Evolutionary conservation across 2,329 filamentous ascomycete species (phyloP).

Genomic region (Aspergillus ruber): DNA sequence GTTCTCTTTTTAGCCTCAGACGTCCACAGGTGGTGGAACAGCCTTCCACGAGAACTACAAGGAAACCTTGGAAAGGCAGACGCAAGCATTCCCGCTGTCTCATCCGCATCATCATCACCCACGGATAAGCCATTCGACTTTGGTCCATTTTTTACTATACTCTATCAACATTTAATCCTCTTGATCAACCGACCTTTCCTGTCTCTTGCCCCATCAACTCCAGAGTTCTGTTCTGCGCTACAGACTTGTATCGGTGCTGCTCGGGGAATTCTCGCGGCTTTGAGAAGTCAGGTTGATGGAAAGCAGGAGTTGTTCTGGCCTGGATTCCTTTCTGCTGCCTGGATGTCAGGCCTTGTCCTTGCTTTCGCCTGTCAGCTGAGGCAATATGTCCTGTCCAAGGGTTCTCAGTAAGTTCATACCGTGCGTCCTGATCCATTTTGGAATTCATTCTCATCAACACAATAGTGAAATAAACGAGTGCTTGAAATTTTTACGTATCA

Average conservation of each 20-base stretch:
- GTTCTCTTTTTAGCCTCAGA: conserved; percentile 34
- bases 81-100: not conserved
- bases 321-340: conserved; percentile 33
- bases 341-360: conserved; percentile 37
- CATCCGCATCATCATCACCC: not conserved
- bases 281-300: conserved; percentile 26
- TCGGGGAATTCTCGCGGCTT: conserved; percentile 31
- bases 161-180: conserved; percentile 37
- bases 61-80: conserved; percentile 5
- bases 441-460: not conserved
- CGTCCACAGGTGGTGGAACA: conserved; percentile 40
- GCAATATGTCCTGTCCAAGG: conserved; percentile 31
- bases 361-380: conserved; percentile 37
- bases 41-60: conserved; percentile 26
- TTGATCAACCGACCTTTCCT: conserved; percentile 35
- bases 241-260: conserved; percentile 37
- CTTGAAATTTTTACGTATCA: conserved; percentile 24
- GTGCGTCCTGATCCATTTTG: not conserved
- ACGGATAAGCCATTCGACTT: conserved; percentile 23
- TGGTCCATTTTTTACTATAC: conserved; percentile 35
- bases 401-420: conserved; percentile 20
- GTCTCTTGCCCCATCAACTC: conserved; percentile 31
- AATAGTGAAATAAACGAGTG: conserved; percentile 32
- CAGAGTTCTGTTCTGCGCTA: conserved; percentile 35
- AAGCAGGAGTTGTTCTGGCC: conserved; percentile 35